phyloP scores from a whole-genome alignment of 768 basidiomycete species.

The Lactarius quietus region DNA sequence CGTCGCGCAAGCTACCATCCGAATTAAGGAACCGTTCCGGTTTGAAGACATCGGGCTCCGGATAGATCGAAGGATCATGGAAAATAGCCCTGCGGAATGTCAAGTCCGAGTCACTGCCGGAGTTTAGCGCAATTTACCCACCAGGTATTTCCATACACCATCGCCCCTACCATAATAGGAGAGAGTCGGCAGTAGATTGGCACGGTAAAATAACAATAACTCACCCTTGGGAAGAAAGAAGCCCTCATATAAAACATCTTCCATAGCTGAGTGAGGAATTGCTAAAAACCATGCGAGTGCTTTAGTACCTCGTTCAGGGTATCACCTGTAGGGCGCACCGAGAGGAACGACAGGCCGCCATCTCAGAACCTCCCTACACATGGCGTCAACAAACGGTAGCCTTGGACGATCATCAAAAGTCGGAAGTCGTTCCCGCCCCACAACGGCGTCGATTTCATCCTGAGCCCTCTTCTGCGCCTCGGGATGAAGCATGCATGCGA shows the following conservation, averaged over 20 bases:
- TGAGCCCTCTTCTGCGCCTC: constrained; percentile 4
- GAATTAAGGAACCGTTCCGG: constrained; percentile 41
- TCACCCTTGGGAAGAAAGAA: constrained; percentile 18
- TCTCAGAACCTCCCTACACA: neutral
- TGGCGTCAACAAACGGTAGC: constrained; percentile 7
- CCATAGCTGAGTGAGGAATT: neutral
- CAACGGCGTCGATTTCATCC: constrained; percentile 12
- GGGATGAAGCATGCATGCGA: neutral
- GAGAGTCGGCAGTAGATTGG: no score
- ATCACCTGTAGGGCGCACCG: neutral
- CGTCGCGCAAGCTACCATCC: constrained; percentile 16
- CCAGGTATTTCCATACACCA: no score
- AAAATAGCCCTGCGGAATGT: constrained; percentile 28
- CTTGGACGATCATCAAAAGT: constrained; percentile 7
- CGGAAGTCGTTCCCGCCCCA: neutral
- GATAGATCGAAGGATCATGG: constrained; percentile 47
- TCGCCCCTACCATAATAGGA: no score
- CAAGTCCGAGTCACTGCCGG: no score
- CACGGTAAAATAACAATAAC: neutral
- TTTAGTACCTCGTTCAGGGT: no score
- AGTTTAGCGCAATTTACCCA: no score
- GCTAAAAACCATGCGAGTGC: neutral
- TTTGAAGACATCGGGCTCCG: constrained; percentile 44
- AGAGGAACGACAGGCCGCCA: constrained; percentile 1
- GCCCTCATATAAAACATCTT: constrained; percentile 8